These are phyloP conservation scores for Calonectria honghensis DNA, from an alignment of 2,329 filamentous ascomycete species.

Conservation along the genomic window DNA sequence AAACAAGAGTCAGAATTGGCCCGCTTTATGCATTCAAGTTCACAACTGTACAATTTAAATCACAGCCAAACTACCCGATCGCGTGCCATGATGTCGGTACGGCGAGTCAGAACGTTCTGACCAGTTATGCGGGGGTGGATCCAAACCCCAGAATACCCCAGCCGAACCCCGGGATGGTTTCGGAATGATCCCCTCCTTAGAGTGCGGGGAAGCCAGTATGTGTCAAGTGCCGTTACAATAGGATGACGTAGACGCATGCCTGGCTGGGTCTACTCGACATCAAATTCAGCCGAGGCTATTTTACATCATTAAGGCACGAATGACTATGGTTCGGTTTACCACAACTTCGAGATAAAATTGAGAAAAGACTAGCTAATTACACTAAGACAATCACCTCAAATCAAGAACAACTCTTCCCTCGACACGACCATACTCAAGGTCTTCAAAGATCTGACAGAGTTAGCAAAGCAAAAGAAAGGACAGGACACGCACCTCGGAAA, in stretches of 20 bases:
- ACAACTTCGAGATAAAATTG: too few species aligned
- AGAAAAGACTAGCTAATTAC: too few species aligned
- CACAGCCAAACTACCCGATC: too few species aligned
- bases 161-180: not conserved
- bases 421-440: constrained; percentile 33
- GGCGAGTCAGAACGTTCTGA: constrained; percentile 29
- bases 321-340: too few species aligned
- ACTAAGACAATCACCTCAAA: constrained; percentile 10
- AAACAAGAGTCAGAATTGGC: constrained; percentile 6
- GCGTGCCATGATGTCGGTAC: too few species aligned
- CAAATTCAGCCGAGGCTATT: not conserved
- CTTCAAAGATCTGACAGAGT: constrained; percentile 16
- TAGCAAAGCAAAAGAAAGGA: not conserved
- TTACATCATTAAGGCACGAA: not conserved
- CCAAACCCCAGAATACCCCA: not conserved
- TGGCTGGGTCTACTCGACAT: not conserved
- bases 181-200: not conserved
- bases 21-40: not conserved
- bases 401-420: constrained; percentile 35
- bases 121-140: constrained; percentile 15
- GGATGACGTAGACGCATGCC: not conserved
- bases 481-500: constrained; percentile 5
- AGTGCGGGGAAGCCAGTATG: not conserved
- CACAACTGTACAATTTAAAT: too few species aligned
- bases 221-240: too few species aligned